These are phyloP conservation scores for Talaromyces proteolyticus DNA, from an alignment of 495 filamentous ascomycete genomes.

Conservation along the genomic window DNA sequence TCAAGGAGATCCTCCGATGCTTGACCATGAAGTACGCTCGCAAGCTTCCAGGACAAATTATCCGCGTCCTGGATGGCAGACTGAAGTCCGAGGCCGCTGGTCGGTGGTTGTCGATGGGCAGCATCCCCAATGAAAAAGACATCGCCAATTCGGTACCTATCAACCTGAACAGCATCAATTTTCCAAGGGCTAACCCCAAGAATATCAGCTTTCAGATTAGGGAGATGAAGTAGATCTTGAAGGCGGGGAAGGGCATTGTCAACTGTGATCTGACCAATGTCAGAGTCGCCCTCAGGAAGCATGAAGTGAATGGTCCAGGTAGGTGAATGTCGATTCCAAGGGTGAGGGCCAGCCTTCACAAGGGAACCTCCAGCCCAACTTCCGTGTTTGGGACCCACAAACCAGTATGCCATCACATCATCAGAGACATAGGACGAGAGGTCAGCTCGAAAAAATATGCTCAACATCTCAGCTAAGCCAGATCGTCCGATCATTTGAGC, in stretches of 20 bases:
- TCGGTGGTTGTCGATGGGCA: conserved; percentile 45
- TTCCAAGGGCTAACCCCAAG: neutral
- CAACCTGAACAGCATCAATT: conserved; percentile 26
- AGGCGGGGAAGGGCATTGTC: neutral
- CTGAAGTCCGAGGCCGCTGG: conserved; percentile 75
- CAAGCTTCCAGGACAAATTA: conserved; percentile 73
- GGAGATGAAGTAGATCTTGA: neutral
- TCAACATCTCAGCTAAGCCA: conserved; percentile 1
- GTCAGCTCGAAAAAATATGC: neutral
- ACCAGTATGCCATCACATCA: neutral
- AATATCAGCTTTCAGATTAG: neutral
- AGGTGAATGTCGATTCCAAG: neutral
- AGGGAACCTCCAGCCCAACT: neutral
- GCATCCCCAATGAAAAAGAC: conserved; percentile 62
- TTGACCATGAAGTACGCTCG: conserved; percentile 49
- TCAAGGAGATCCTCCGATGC: conserved; percentile 47
- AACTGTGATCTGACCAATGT: neutral
- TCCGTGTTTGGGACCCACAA: neutral
- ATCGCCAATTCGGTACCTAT: conserved; percentile 50
- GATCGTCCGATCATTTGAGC: conserved; percentile 9
- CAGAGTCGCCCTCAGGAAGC: neutral
- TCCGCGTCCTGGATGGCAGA: conserved; percentile 57
- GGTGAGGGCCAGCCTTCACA: neutral
- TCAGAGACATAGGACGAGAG: neutral
- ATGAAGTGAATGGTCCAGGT: neutral